A percentile compares a stretch with the other conserved stretches of the same genome.
These are phyloP conservation scores for Colletotrichum lupini DNA, from an alignment of 2,329 filamentous ascomycete species.

Conservation along the genomic window DNA sequence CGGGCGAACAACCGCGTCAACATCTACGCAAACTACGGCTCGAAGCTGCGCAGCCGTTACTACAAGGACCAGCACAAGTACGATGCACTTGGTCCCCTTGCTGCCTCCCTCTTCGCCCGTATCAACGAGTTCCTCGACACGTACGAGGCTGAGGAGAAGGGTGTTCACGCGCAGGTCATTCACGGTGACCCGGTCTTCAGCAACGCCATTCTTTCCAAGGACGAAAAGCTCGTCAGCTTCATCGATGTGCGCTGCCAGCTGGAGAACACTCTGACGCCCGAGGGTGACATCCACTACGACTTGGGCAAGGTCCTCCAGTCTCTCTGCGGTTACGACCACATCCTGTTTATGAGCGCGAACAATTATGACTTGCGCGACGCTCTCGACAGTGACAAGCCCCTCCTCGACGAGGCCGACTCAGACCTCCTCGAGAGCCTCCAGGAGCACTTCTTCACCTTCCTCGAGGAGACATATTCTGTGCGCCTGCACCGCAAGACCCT, in stretches of 20 bases:
- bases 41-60: constrained; percentile 41
- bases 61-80: constrained; percentile 38
- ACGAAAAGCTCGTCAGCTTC: constrained; percentile 42
- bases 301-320: constrained; percentile 45
- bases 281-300: constrained; percentile 45
- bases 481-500: constrained; percentile 44
- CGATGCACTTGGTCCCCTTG: constrained; percentile 40
- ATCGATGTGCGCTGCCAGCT: constrained; percentile 45
- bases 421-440: constrained; percentile 40
- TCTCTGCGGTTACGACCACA: constrained; percentile 45
- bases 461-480: constrained; percentile 40
- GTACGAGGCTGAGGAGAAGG: constrained; percentile 44
- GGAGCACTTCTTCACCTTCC: constrained; percentile 42
- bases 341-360: constrained; percentile 41
- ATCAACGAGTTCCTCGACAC: constrained; percentile 43
- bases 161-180: constrained; percentile 40
- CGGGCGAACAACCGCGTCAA: constrained; percentile 39
- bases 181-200: constrained; percentile 46
- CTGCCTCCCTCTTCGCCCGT: constrained; percentile 39
- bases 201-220: constrained; percentile 43
- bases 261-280: constrained; percentile 40
- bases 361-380: constrained; percentile 34
- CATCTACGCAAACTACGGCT: constrained; percentile 42
- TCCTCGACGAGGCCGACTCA: constrained; percentile 41
- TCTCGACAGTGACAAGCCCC: constrained; percentile 34